phyloP scores from a whole-genome alignment of 2,329 filamentous ascomycete species.

The Colletotrichum sp. region DNA sequence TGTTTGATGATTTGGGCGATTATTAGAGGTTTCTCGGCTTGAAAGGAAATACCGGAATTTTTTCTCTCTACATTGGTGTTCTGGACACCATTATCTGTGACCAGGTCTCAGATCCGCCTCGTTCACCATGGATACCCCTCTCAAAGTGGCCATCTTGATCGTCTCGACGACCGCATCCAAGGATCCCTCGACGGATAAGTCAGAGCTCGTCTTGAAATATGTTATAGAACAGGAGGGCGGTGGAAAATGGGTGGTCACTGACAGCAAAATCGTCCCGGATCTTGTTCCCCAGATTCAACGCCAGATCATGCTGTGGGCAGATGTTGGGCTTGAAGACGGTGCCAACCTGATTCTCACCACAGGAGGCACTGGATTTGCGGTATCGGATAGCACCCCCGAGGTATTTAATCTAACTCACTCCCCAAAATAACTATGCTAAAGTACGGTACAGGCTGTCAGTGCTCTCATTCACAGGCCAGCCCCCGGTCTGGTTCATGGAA shows the following conservation, averaged over 20 bases:
- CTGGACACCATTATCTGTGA: not conserved
- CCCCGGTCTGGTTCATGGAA: conserved; percentile 90
- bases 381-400: conserved; percentile 87
- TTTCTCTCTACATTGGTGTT: not conserved
- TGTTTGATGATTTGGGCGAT: not conserved
- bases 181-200: conserved; percentile 80
- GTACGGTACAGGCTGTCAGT: conserved; percentile 67
- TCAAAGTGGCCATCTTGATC: conserved; percentile 81
- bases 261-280: conserved; percentile 81
- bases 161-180: conserved; percentile 88
- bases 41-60: not conserved
- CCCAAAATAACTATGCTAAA: not conserved
- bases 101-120: not conserved
- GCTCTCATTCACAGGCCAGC: conserved; percentile 84
- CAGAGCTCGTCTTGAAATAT: conserved; percentile 68
- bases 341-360: conserved; percentile 85
- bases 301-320: conserved; percentile 75
- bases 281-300: conserved; percentile 75
- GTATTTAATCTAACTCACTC: conserved; percentile 44
- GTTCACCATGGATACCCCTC: conserved; percentile 40
- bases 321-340: conserved; percentile 56
- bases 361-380: conserved; percentile 91
- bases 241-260: conserved; percentile 73
- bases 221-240: conserved; percentile 72
- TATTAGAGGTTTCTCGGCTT: not conserved